Evolutionary conservation across 768 basidiomycete genomes (phyloP), one percentile per base, ranked within the genome.

Genomic region (Kwoniella bestiolae): DNA sequence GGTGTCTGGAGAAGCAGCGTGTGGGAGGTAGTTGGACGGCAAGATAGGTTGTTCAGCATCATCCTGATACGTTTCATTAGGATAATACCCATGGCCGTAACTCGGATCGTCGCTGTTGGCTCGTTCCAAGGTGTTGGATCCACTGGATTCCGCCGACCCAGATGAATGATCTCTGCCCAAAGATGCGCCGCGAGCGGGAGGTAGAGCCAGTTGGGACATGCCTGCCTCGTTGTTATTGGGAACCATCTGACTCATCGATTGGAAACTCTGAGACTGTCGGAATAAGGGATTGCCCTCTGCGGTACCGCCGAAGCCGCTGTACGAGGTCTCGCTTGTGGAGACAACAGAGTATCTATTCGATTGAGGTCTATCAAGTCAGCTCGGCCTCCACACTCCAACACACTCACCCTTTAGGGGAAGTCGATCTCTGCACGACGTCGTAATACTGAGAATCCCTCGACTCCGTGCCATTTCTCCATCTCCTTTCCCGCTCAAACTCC

Each of bases 401-500:
- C 77, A 90, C 77, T 71, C 77, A 90, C 90, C 86, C 84, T 79
- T 79, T 89, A 60, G 85, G 84, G 3, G 85, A 84, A 35, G 72
- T 78, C 1, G 79, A 74, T 32, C 82, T 75, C 29, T 80, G 79
- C 5, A 77, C 67, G 8, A 80, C 79, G 64, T 90, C 89, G 75
- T 87, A 86, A 74, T 85, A 87, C 5, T 86, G 85, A 25, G 88
- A 89, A 76, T 95, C 92, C 66, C 90, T 86, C 4, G 92, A 94
- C 69, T 89, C 87, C 23, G 86, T 86, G 6, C 92, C 94, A 76
- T 81, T 89, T 87, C 89, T 93, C 92, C 92, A 97, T 67, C 94
- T 85, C 71, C 95, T 83, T 71, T 98, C 96, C 53, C 95, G 85
- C 84, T 98, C 96, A 79, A 96, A 98, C 82, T 98, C 96, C 18